A percentile compares a stretch with the other conserved stretches of the same genome.
phyloP scores from a whole-genome alignment of 2,329 filamentous ascomycete genomes.

The Penicillium sp. region DNA sequence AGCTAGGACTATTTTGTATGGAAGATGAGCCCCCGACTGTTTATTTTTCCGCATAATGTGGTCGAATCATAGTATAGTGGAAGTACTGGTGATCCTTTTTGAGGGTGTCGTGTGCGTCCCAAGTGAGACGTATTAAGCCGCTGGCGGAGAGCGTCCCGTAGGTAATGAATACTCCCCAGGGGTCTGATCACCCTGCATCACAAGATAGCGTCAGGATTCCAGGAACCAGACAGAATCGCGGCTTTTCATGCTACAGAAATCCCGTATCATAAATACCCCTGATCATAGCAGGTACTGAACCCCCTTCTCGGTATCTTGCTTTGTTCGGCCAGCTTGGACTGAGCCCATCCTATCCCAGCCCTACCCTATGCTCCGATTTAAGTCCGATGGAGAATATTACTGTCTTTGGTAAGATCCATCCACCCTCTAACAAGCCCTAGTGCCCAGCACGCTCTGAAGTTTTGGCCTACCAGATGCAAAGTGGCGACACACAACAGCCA shows the following conservation, averaged over 20 bases:
- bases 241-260: background rate
- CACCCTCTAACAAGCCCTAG: background rate
- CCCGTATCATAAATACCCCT: background rate
- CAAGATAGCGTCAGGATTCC: conserved; percentile 1
- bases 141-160: background rate
- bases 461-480: conserved; percentile 17
- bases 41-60: background rate
- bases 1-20: background rate
- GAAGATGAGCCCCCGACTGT: background rate
- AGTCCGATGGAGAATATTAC: conserved; percentile 1
- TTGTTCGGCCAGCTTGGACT: background rate
- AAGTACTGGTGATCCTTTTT: background rate
- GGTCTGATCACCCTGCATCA: conserved; percentile 17
- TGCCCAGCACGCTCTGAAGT: conserved; percentile 24
- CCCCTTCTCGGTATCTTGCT: background rate
- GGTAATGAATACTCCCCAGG: conserved; percentile 1
- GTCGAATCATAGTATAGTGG: background rate
- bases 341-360: background rate
- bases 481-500: conserved; percentile 27
- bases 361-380: background rate
- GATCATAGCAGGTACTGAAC: background rate
- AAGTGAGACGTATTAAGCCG: background rate
- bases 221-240: conserved; percentile 1
- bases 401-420: background rate
- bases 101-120: conserved; percentile 1